phyloP scores from a whole-genome alignment of 1,284 basidiomycete genomes.

The Austroboletus niveus region DNA sequence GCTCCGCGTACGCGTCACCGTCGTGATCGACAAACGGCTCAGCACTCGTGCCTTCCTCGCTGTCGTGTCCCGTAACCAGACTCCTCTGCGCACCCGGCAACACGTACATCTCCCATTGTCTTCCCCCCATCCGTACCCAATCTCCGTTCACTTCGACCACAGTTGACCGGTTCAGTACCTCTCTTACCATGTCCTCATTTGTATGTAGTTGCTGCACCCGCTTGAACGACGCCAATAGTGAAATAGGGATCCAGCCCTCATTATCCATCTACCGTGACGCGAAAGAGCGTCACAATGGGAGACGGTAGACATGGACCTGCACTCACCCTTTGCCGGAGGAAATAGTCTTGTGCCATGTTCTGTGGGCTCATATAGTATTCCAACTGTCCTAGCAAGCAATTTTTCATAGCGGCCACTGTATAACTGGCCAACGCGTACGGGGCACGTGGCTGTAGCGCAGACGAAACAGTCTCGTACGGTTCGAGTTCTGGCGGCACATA shows the following conservation, averaged over 20 bases:
- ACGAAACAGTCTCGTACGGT: slow-evolving; percentile 31
- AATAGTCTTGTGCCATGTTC: slow-evolving; percentile 84
- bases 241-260: slow-evolving; percentile 83
- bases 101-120: slow-evolving; percentile 63
- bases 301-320: not conserved
- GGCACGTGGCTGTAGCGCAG: slow-evolving; percentile 18
- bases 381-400: slow-evolving; percentile 74
- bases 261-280: slow-evolving; percentile 73
- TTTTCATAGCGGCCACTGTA: slow-evolving; percentile 62
- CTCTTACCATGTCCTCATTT: slow-evolving; percentile 65
- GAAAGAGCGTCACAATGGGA: not conserved
- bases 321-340: slow-evolving; percentile 71
- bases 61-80: slow-evolving; percentile 26
- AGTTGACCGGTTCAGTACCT: slow-evolving; percentile 67
- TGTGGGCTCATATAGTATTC: slow-evolving; percentile 89
- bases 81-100: slow-evolving; percentile 65
- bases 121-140: slow-evolving; percentile 63
- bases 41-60: not conserved
- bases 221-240: slow-evolving; percentile 83
- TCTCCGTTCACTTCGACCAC: slow-evolving; percentile 72
- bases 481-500: slow-evolving; percentile 25
- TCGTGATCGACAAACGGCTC: not conserved
- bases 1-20: slow-evolving; percentile 1
- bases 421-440: slow-evolving; percentile 61
- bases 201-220: slow-evolving; percentile 71